A percentile compares a stretch with the other conserved stretches of the same genome.
phyloP scores from a whole-genome alignment of 75 land plant species.

The Pinus albicaulis region DNA sequence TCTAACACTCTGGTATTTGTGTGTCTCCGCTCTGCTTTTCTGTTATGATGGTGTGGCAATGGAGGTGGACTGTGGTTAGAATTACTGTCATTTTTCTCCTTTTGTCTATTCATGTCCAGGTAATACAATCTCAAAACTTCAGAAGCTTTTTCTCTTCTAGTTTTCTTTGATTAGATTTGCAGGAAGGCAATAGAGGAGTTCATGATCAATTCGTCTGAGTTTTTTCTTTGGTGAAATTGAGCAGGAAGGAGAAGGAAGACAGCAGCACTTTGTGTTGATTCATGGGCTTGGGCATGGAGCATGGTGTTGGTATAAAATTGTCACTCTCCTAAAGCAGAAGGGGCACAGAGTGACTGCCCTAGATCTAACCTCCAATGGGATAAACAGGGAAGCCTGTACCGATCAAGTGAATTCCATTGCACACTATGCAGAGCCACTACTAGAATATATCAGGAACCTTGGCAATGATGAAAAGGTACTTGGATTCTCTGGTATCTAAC shows the following conservation, averaged over 20 bases:
- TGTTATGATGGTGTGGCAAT: background rate
- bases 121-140: background rate
- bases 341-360: slow-evolving; percentile 33
- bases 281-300: slow-evolving; percentile 45
- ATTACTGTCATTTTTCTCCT: background rate
- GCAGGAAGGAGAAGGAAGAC: background rate
- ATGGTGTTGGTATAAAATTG: slow-evolving; percentile 41
- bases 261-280: slow-evolving; percentile 35
- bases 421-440: background rate
- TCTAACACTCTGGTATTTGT: too few relatives aligned
- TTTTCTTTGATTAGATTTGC: too few relatives aligned
- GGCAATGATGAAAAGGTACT: slow-evolving; percentile 5
- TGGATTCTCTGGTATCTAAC: too few relatives aligned
- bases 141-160: background rate
- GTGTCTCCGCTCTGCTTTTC: too few relatives aligned
- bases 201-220: background rate
- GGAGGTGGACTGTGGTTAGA: background rate
- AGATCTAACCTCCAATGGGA: slow-evolving; percentile 34
- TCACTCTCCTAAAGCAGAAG: slow-evolving; percentile 16
- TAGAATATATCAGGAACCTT: background rate
- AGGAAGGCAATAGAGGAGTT: background rate
- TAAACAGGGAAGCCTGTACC: slow-evolving; percentile 12
- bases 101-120: background rate
- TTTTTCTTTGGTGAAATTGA: background rate
- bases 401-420: slow-evolving; percentile 5